Evolutionary conservation across 768 basidiomycete species (phyloP).

Genomic region (Lactarius sanguifluus): DNA sequence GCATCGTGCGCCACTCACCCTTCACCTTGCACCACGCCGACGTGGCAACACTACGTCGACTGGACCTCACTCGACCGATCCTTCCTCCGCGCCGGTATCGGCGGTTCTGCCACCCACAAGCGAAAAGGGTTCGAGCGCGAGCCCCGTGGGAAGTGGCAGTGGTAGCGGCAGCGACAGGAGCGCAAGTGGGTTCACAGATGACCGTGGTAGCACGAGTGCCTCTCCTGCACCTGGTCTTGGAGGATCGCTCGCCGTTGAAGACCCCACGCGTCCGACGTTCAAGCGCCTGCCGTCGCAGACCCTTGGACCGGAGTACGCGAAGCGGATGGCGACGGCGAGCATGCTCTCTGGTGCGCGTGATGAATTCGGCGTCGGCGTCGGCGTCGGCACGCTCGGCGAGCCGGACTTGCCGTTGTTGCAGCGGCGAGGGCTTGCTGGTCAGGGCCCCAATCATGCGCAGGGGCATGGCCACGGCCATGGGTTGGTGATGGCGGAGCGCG

Average conservation of each 20-base stretch:
- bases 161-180: conserved; percentile 23
- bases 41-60: conserved; percentile 30
- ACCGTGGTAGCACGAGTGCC: conserved; percentile 19
- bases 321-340: conserved; percentile 38
- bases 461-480: neutral
- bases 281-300: conserved; percentile 75
- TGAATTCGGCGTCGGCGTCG: conserved; percentile 6
- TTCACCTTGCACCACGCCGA: conserved; percentile 53
- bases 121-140: conserved; percentile 25
- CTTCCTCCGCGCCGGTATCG: neutral
- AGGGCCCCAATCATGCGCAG: neutral
- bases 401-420: neutral
- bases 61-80: neutral
- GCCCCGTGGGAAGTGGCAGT: conserved; percentile 30
- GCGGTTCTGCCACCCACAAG: neutral
- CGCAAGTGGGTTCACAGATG: conserved; percentile 17
- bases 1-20: conserved; percentile 56
- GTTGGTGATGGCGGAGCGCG: conserved; percentile 18
- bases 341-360: conserved; percentile 9
- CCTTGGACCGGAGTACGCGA: conserved; percentile 57
- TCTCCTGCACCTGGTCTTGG: conserved; percentile 30
- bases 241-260: conserved; percentile 34
- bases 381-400: neutral
- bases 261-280: conserved; percentile 55
- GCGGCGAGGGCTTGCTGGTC: conserved; percentile 1